A percentile compares a stretch with the other conserved stretches of the same genome.
These are phyloP conservation scores for Rutstroemia sp. DNA, from an alignment of 2,329 filamentous ascomycete species.

Conservation along the genomic window DNA sequence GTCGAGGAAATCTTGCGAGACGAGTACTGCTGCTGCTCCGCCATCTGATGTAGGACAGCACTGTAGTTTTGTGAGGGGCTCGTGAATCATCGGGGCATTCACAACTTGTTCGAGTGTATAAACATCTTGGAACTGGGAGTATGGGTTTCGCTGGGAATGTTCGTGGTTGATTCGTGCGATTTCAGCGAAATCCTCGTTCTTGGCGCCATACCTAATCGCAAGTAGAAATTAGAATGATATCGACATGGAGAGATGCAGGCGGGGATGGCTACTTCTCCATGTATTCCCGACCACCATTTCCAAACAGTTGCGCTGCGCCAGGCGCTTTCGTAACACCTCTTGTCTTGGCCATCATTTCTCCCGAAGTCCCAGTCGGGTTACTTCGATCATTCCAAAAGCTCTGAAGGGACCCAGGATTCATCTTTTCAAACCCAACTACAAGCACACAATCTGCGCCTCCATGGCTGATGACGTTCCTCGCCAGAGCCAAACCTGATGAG, in stretches of 20 bases:
- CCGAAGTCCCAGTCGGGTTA: conserved; percentile 67
- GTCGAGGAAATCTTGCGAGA: conserved; percentile 83
- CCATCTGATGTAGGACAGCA: conserved; percentile 97
- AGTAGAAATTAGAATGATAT: not conserved
- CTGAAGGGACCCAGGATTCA: conserved; percentile 85
- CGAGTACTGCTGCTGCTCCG: conserved; percentile 78
- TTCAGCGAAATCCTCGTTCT: conserved; percentile 81
- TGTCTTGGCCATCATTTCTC: conserved; percentile 75
- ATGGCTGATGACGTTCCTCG: conserved; percentile 67
- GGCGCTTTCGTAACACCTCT: conserved; percentile 76
- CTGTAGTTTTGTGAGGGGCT: conserved; percentile 92
- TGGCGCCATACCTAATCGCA: conserved; percentile 50
- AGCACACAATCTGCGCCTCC: conserved; percentile 83
- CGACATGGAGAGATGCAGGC: not conserved
- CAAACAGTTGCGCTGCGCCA: conserved; percentile 87
- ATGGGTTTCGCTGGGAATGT: conserved; percentile 87
- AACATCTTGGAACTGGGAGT: conserved; percentile 93
- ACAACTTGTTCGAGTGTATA: conserved; percentile 82
- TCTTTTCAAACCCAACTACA: conserved; percentile 96
- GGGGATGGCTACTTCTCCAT: conserved; percentile 67
- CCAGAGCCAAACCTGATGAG: conserved; percentile 84
- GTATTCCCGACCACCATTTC: conserved; percentile 88
- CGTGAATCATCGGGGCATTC: conserved; percentile 68
- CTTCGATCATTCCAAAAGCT: conserved; percentile 77
- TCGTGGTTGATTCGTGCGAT: conserved; percentile 89